phyloP scores from a whole-genome alignment of 23 red algal genomes.

The Gracilaria gracilis region DNA sequence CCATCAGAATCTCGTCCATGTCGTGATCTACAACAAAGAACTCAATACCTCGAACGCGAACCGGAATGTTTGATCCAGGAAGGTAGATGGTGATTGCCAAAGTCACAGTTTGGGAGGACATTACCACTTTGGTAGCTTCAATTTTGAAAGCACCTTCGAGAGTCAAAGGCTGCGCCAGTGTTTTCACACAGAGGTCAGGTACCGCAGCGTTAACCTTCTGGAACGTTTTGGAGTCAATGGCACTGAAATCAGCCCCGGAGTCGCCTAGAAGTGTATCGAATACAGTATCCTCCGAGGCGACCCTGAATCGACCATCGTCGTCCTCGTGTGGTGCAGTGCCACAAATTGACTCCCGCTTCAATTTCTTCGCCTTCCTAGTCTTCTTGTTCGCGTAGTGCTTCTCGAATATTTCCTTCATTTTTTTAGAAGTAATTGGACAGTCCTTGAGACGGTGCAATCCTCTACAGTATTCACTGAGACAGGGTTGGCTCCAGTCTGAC shows the following conservation, averaged over 20 bases:
- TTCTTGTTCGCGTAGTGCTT: background rate
- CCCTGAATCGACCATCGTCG: background rate
- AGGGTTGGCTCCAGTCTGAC: background rate
- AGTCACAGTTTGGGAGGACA: background rate
- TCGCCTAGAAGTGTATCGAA: background rate
- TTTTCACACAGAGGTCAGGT: background rate
- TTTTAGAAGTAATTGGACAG: background rate
- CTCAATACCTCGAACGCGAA: background rate
- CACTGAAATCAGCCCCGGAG: conserved; percentile 23
- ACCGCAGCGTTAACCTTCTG: background rate
- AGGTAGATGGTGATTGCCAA: background rate
- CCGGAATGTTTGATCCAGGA: background rate
- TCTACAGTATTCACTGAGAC: background rate
- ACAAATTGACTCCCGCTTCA: too few species aligned
- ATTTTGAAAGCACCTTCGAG: background rate
- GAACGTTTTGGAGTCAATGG: background rate
- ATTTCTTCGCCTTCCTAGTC: background rate
- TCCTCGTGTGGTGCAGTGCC: too few species aligned
- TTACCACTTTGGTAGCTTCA: background rate
- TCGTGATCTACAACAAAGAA: background rate
- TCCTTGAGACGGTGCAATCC: background rate
- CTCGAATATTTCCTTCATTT: background rate
- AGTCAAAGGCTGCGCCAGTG: background rate
- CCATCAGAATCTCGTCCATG: background rate
- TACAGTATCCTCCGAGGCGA: background rate